Evolutionary conservation across 1,139 yeast genomes (phyloP), one percentile per base, ranked within the genome.

Genomic region (Eremothecium cymbalariae): DNA sequence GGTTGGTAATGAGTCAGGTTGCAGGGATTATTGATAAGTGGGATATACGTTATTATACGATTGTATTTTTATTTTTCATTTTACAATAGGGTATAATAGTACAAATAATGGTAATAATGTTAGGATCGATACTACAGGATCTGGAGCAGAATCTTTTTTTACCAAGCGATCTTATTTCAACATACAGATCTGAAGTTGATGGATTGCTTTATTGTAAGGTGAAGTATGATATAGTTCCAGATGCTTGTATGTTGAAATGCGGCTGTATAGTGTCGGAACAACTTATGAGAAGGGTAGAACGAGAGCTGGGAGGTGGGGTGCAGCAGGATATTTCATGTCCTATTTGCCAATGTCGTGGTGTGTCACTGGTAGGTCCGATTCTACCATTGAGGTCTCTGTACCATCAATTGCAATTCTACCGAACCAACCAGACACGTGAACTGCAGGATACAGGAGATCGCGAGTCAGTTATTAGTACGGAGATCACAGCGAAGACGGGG

Each of bases 221-320:
- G 6, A 42, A 41, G 24, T 51, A 51, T 28, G 48, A 46, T 4
- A 41, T 46, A 18, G 43, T 53, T 3, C 39, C 34, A 8, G 85
- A 79, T 55, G 68, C 75, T 4, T 64, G 74, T 2, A 68, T 77
- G 14, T 59, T 81, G 13, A 59, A 76, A 0, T 83, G 94, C 58
- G 90, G 93, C 0, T 82, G 94, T 56, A 56, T 81, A 8, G 65
- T 77, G 0, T 76, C 88, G 1, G 80, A 77, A 45, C 44, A 58
- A 1, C 58, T 56, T 6, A 43, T 32, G 18, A 26, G 37, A n/a
- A 46, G 42, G 11, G 37, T 47, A 7, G 21, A 22, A 2, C 20
- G 32, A 9, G 27, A 35, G 7, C 34, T 37, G 8, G 32, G 38
- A 8, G 29, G 33, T 8, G 32, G 36, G 3, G 15, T 25, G n/a